Evolutionary conservation across 2,329 filamentous ascomycete species (phyloP).

Genomic region (Verticillium zaregamsianum): DNA sequence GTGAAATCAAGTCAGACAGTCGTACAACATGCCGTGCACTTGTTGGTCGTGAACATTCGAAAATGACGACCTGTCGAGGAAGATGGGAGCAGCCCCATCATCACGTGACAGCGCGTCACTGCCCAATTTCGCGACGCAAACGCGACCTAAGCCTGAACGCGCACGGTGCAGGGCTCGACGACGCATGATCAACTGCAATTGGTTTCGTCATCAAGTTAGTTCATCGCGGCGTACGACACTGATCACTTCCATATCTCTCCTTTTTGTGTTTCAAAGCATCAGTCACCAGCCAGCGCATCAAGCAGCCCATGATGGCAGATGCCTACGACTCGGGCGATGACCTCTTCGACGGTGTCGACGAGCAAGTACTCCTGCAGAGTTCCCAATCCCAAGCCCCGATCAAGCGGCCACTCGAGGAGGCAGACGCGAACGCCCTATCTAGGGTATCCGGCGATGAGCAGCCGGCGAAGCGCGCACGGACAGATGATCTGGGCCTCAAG

Average conservation of each 20-base stretch:
- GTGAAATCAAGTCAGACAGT: no score
- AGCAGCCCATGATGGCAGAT: neutral
- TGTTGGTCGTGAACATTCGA: no score
- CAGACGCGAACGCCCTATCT: neutral
- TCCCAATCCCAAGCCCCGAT: neutral
- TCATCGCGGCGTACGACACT: no score
- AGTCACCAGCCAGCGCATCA: no score
- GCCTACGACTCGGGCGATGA: constrained; percentile 22
- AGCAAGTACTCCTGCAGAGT: constrained; percentile 9
- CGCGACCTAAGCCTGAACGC: neutral
- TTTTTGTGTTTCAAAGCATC: no score
- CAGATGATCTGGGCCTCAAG: no score
- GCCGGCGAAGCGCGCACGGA: neutral
- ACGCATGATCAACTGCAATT: neutral
- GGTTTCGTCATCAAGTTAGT: neutral
- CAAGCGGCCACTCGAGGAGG: neutral
- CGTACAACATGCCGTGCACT: no score
- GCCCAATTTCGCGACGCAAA: neutral
- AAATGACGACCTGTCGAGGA: no score
- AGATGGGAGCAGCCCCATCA: neutral
- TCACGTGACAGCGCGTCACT: neutral
- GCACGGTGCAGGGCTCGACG: neutral
- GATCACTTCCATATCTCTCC: no score
- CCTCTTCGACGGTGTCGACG: constrained; percentile 17
- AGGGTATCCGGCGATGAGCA: neutral